phyloP scores from a whole-genome alignment of 768 basidiomycete genomes.

The Kwoniella bestiolae region DNA sequence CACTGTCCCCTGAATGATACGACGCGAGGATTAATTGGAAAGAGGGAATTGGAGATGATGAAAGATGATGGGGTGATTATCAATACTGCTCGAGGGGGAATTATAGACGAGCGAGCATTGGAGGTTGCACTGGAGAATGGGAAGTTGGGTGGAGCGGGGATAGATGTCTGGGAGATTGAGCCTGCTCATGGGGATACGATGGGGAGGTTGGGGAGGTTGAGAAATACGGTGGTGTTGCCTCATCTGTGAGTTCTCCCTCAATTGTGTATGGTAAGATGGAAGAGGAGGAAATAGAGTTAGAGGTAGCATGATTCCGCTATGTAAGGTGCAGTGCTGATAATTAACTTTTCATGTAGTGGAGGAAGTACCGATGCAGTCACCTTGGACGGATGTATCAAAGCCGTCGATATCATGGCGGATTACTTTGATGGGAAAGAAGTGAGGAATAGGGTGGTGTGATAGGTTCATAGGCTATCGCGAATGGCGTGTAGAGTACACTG shows the following conservation, averaged over 20 bases:
- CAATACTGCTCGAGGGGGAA: slow-evolving; percentile 58
- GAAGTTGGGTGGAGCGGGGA: slow-evolving; percentile 44
- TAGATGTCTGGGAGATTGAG: slow-evolving; percentile 53
- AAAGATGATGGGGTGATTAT: slow-evolving; percentile 49
- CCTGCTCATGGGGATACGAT: slow-evolving; percentile 43
- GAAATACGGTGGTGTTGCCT: slow-evolving; percentile 47
- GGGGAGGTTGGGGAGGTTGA: slow-evolving; percentile 41
- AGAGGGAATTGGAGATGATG: slow-evolving; percentile 46
- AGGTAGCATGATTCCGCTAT: too few species aligned
- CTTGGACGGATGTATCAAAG: slow-evolving; percentile 38
- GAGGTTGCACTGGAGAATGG: slow-evolving; percentile 34
- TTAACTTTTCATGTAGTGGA: slow-evolving; percentile 25
- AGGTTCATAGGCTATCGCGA: not conserved
- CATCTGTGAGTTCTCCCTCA: slow-evolving; percentile 45
- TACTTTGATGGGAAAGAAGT: slow-evolving; percentile 43
- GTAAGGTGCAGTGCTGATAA: not conserved
- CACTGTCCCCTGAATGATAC: slow-evolving; percentile 55
- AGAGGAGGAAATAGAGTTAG: too few species aligned
- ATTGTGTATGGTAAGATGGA: too few species aligned
- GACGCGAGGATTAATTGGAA: slow-evolving; percentile 50
- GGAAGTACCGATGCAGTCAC: slow-evolving; percentile 48
- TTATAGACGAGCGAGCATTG: slow-evolving; percentile 49
- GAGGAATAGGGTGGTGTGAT: slow-evolving; percentile 42
- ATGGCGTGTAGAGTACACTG: not conserved
- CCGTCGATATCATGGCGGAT: slow-evolving; percentile 46